A percentile compares a stretch with the other conserved stretches of the same genome.
phyloP scores from a whole-genome alignment of 768 basidiomycete species.

The Leccinum sublutescens region DNA sequence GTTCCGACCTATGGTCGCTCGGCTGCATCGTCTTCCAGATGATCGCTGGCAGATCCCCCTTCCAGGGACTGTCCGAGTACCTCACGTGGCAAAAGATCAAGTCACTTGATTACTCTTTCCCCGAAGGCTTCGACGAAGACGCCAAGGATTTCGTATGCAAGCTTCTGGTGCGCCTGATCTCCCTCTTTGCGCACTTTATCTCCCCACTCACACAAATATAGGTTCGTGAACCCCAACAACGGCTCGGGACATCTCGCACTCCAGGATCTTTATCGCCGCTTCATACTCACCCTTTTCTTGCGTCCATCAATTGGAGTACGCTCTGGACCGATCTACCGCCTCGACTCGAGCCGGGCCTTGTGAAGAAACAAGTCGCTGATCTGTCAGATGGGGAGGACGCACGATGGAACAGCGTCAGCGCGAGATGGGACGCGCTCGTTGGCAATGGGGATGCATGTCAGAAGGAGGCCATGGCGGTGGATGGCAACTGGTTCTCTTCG shows the following conservation, averaged over 20 bases:
- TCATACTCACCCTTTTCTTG: constrained; percentile 62
- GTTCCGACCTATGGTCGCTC: constrained; percentile 94
- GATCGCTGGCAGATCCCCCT: constrained; percentile 87
- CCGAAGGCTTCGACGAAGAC: constrained; percentile 77
- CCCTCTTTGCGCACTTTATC: neutral
- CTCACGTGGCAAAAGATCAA: constrained; percentile 96
- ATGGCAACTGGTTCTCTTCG: neutral
- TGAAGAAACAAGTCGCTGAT: constrained; percentile 39
- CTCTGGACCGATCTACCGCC: constrained; percentile 69
- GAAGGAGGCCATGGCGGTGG: constrained; percentile 7
- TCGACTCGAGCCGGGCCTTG: constrained; percentile 53
- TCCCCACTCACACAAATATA: constrained; percentile 28
- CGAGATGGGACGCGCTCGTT: constrained; percentile 52
- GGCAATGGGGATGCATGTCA: constrained; percentile 19
- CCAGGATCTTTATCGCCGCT: constrained; percentile 43
- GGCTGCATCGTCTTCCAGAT: constrained; percentile 97
- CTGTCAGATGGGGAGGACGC: constrained; percentile 26
- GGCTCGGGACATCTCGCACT: constrained; percentile 54
- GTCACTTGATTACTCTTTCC: constrained; percentile 81
- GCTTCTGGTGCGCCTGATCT: constrained; percentile 55
- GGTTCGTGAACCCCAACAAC: constrained; percentile 57
- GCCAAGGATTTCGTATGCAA: constrained; percentile 78
- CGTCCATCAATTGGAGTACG: constrained; percentile 53
- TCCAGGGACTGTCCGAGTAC: constrained; percentile 88
- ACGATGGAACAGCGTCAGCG: constrained; percentile 53